A percentile compares a stretch with the other conserved stretches of the same genome.
Evolutionary conservation across 805 yeast species (phyloP).

Genomic region (Sugiyamaella floridensis): DNA sequence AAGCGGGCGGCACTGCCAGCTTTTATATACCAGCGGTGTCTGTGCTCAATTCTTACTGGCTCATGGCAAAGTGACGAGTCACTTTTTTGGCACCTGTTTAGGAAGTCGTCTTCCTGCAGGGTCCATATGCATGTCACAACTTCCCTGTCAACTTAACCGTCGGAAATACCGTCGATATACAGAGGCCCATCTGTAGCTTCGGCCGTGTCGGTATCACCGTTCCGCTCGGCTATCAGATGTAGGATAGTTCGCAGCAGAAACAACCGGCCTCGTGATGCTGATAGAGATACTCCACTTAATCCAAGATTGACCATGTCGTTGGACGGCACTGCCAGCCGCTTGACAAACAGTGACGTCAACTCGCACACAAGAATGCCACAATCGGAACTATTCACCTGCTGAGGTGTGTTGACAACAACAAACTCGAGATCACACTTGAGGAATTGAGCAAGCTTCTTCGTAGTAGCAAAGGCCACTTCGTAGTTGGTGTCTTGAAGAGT

Average conservation of each 20-base stretch:
- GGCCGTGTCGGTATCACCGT: neutral
- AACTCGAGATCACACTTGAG: constrained; percentile 22
- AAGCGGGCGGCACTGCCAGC: too few species aligned
- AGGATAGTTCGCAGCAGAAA: constrained; percentile 19
- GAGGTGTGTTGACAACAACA: constrained; percentile 36
- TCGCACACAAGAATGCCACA: constrained; percentile 41
- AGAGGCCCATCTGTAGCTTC: neutral
- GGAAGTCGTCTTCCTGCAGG: too few species aligned
- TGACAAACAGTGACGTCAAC: constrained; percentile 24
- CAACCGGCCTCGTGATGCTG: constrained; percentile 32
- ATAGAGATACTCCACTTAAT: constrained; percentile 1
- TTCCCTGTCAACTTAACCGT: neutral
- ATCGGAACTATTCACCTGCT: constrained; percentile 44
- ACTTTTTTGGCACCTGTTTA: too few species aligned
- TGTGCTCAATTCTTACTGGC: too few species aligned
- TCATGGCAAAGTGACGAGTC: too few species aligned
- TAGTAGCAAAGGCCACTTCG: constrained; percentile 30
- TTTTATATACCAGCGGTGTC: too few species aligned
- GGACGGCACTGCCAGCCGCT: constrained; percentile 13
- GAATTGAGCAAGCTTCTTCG: constrained; percentile 28
- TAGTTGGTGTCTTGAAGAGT: constrained; percentile 45
- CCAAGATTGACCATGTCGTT: constrained; percentile 8
- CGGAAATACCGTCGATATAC: neutral
- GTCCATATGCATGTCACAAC: too few species aligned
- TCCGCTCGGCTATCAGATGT: constrained; percentile 1